Base-by-base conservation (phyloP, 1,284 basidiomycete species). In the Prillingera fragicola region DNA sequence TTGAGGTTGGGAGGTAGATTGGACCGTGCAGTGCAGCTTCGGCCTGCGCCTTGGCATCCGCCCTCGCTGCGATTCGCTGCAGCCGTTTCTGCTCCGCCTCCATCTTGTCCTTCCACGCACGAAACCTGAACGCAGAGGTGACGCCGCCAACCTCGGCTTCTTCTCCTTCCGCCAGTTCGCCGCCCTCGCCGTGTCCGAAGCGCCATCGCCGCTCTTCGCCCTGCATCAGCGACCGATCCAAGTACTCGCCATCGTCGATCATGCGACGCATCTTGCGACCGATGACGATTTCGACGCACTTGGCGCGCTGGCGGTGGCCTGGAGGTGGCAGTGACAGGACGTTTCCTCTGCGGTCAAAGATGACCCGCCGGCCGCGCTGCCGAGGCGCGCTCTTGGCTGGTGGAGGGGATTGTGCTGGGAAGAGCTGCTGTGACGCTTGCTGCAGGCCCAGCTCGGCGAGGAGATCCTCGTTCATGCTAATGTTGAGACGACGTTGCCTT, bases 161-260 rank as follows among this genome's bases (percentile, higher is more conserved):
- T 27, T 60, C 58, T 3, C 44, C 55, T n/a, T 41, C 47, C 9
- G 35, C 43, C 2, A 50, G 23, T 13, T 36, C 37, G 8, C 45
- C 46, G 8, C 50, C 52, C 37, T 38, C 48, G 1, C 59, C 59
- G 21, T 36, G 33, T 2, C 63, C 62, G 36, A 58, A 63, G 5
- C 58, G 52, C 62, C 59, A 61, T 17, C 64, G 43, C 17, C 57
- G 37, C 4, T 43, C 55, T 38, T 67, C 64, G 2, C 62, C 64
- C 15, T 46, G 45, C 5, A 19, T 32, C 56, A 58, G 60, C 15
- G 34, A 13, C 25, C 54, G 56, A 46, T 66, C 57, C 23, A 29
- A 22, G 39, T 66, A 68, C 29, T 54, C 58, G 3, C 60, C 61
- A 2, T 56, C 53, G 12, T 52, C 48, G 13, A 68, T 63, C 2